Percentiles rank a stretch among this genome's conserved stretches.
These are phyloP conservation scores for Mesembryanthemum crystallinum DNA, from an alignment of 148 eudicot genomes.

Conservation along the genomic window DNA sequence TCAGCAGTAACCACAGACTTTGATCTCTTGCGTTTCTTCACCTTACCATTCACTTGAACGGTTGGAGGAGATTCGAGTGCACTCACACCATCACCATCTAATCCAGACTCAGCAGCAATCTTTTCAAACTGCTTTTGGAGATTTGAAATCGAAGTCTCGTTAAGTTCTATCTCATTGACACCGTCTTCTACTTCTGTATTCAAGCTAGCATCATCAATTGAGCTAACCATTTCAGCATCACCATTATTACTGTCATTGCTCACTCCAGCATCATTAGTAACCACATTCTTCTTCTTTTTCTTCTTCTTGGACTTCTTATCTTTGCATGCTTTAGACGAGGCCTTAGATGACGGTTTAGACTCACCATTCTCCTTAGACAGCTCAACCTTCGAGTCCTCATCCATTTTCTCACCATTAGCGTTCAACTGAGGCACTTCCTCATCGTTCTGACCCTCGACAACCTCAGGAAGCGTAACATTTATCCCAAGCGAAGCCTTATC, in stretches of 20 bases:
- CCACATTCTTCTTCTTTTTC: constrained; percentile 37
- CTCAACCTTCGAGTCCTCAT: constrained; percentile 22
- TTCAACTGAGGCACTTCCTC: constrained; percentile 54
- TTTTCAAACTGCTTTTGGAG: constrained; percentile 89
- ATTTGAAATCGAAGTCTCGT: constrained; percentile 65
- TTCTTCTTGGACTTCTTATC: constrained; percentile 36
- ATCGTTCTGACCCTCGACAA: constrained; percentile 32
- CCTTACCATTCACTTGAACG: constrained; percentile 22
- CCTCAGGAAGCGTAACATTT: constrained; percentile 45
- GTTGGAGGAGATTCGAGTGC: constrained; percentile 38
- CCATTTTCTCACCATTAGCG: constrained; percentile 28
- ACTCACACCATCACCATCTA: constrained; percentile 47
- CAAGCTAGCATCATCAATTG: constrained; percentile 26
- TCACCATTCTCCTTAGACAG: constrained; percentile 22
- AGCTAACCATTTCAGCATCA: constrained; percentile 22
- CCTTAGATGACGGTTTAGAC: constrained; percentile 27
- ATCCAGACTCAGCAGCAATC: constrained; percentile 70
- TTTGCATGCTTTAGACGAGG: too few species aligned
- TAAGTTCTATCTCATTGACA: constrained; percentile 31
- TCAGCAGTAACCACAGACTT: constrained; percentile 22
- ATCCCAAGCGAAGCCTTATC: constrained; percentile 51
- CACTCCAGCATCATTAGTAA: neutral
- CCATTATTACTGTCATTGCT: constrained; percentile 15
- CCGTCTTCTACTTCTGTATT: constrained; percentile 23
- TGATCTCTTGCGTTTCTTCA: constrained; percentile 71